Evolutionary conservation across 371 early-diverging fungal species (phyloP), one percentile per base, ranked within the genome.

Genomic region (Nematocida ausubeli): DNA sequence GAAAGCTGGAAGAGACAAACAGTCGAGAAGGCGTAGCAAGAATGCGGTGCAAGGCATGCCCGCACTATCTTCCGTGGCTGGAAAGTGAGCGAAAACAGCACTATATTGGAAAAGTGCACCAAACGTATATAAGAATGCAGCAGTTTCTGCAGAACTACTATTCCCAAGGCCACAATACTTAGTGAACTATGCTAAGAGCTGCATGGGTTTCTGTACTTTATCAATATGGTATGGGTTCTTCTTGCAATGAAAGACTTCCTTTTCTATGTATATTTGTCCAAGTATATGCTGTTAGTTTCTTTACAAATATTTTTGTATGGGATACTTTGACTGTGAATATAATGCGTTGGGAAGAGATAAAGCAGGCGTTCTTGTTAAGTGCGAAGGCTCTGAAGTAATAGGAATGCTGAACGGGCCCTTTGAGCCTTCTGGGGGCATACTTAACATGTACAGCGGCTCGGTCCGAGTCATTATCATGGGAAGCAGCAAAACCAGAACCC

Each of bases 301-400:
- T 64, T 64, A 26, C 42, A 34, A 52, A 47, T 70, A 52, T 57
- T 70, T 63, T 16, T 16, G 39, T 52, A 55, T 42, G 52, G 40
- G 24, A 19, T 75, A 64, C 65, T 50, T 75, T 22, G 78, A 75
- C 73, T 75, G 67, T 30, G 65, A 39, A 37, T 75, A 52, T 37
- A 35, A 66, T 26, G 54, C 66, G 9, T 35, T 80, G 19, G 78
- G 78, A 16, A 75, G 19, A 14, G 67, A 66, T 19, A 50, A 52
- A 40, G 55, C 34, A 3, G 50, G 78, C 24, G 67, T 64, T 9
- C 4, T 75, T 7, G 37, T 35, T 7, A 52, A 9, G 22, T 42
- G 55, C 37, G 55, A 40, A n/a, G 68, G 34, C 9, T 64, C 50
- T 12, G 66, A 66, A 37, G 19, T 65, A 7, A 30, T 75, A 0